These are phyloP conservation scores for Arthroderma sp. DNA, from an alignment of 2,329 filamentous ascomycete species.

Conservation along the genomic window DNA sequence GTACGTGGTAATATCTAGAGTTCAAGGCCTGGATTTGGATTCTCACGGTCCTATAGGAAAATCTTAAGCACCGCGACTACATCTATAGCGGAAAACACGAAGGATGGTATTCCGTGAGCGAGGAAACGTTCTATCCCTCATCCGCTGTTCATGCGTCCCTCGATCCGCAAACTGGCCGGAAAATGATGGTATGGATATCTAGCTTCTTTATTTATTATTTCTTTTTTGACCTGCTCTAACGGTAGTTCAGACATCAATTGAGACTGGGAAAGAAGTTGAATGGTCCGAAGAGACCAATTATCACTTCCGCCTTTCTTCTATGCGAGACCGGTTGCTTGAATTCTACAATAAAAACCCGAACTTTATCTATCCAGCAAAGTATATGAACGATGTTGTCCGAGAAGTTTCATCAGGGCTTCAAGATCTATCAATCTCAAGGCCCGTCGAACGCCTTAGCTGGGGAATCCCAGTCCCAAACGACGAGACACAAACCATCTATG, in stretches of 20 bases:
- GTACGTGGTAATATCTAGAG: conserved; percentile 21
- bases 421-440: conserved; percentile 82
- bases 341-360: conserved; percentile 67
- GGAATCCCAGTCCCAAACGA: conserved; percentile 82
- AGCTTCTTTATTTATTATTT: background rate
- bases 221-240: background rate
- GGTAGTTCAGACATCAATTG: conserved; percentile 47
- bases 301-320: conserved; percentile 78
- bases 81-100: conserved; percentile 79
- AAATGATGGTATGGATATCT: conserved; percentile 50
- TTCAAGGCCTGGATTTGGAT: background rate
- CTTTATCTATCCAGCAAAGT: conserved; percentile 59
- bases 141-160: conserved; percentile 59
- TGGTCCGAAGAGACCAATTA: conserved; percentile 92
- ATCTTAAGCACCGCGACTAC: conserved; percentile 60
- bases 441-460: conserved; percentile 65
- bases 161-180: conserved; percentile 68
- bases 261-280: conserved; percentile 86
- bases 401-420: conserved; percentile 67
- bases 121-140: conserved; percentile 89
- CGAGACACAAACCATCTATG: conserved; percentile 79
- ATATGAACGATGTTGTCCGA: conserved; percentile 65
- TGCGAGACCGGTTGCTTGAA: conserved; percentile 62
- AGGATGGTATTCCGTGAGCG: conserved; percentile 93
- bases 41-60: conserved; percentile 30